phyloP scores from a whole-genome alignment of 1,284 basidiomycete species.

The Trichosporon ovoides region DNA sequence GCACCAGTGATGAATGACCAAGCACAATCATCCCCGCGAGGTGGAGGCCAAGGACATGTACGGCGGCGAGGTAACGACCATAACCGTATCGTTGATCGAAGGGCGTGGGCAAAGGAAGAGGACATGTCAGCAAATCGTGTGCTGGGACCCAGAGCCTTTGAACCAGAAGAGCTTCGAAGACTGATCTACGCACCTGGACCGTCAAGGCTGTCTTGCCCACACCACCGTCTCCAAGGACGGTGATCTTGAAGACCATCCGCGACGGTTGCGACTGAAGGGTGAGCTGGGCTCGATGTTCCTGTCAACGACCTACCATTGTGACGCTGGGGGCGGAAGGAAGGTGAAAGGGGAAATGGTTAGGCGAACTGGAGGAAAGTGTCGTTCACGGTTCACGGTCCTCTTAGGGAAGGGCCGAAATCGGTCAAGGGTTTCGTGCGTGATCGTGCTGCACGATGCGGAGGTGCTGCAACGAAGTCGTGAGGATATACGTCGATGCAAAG shows the following conservation, averaged over 20 bases:
- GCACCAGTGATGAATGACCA: neutral
- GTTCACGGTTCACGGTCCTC: neutral
- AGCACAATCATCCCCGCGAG: neutral
- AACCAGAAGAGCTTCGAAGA: neutral
- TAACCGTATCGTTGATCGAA: neutral
- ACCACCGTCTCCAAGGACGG: slow-evolving; percentile 93
- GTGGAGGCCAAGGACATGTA: neutral
- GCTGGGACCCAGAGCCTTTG: neutral
- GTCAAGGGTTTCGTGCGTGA: neutral
- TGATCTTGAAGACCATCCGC: slow-evolving; percentile 55
- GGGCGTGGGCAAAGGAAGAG: neutral
- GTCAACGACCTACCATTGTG: neutral
- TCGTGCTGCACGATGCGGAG: no score
- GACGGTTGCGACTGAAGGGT: slow-evolving; percentile 13
- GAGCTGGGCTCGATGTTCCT: neutral
- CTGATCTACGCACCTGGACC: slow-evolving; percentile 64
- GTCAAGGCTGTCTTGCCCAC: slow-evolving; percentile 96
- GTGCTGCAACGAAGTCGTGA: no score
- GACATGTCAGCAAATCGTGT: neutral
- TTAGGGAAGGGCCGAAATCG: neutral
- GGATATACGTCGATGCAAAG: no score
- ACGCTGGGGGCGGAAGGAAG: neutral
- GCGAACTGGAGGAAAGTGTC: neutral
- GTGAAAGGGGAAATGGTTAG: neutral
- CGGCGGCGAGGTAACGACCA: neutral